Percentiles rank a stretch among this genome's conserved stretches.
Evolutionary conservation across 2,329 filamentous ascomycete species (phyloP).

Genomic region (Nothophoma quercina): DNA sequence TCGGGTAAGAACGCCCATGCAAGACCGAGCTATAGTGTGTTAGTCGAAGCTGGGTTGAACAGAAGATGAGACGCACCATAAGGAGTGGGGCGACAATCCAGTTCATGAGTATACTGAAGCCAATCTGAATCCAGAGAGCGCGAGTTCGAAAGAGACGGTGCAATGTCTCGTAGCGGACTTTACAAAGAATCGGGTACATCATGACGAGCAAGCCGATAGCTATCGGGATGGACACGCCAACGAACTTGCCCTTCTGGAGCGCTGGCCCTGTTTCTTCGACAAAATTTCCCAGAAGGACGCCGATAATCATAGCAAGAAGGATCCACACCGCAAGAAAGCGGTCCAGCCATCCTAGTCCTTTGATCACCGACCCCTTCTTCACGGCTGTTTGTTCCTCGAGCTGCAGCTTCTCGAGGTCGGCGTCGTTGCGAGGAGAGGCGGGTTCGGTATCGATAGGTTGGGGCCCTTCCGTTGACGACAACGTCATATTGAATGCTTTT

Average conservation of each 20-base stretch:
- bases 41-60: slow-evolving; percentile 2
- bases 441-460: slow-evolving; percentile 1
- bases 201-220: slow-evolving; percentile 3
- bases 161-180: slow-evolving; percentile 1
- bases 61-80: slow-evolving; percentile 1
- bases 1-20: slow-evolving; percentile 5
- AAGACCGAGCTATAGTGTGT: slow-evolving; percentile 3
- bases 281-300: slow-evolving; percentile 2
- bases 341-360: slow-evolving; percentile 1
- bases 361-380: not conserved
- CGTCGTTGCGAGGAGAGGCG: not conserved
- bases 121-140: slow-evolving; percentile 4
- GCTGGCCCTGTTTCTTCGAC: slow-evolving; percentile 4
- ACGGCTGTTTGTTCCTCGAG: slow-evolving; percentile 1
- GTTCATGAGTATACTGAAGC: slow-evolving; percentile 5
- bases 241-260: slow-evolving; percentile 4
- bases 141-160: slow-evolving; percentile 6
- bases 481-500: slow-evolving; percentile 1
- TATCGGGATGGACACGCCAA: slow-evolving; percentile 5
- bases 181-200: slow-evolving; percentile 5
- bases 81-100: slow-evolving; percentile 2
- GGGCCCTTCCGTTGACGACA: slow-evolving; percentile 2
- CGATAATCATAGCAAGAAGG: slow-evolving; percentile 5
- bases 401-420: slow-evolving; percentile 3
- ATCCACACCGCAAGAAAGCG: slow-evolving; percentile 4